Evolutionary conservation across 805 yeast genomes (phyloP), one percentile per base, ranked within the genome.

Genomic region (Wickerhamiella nectarea): DNA sequence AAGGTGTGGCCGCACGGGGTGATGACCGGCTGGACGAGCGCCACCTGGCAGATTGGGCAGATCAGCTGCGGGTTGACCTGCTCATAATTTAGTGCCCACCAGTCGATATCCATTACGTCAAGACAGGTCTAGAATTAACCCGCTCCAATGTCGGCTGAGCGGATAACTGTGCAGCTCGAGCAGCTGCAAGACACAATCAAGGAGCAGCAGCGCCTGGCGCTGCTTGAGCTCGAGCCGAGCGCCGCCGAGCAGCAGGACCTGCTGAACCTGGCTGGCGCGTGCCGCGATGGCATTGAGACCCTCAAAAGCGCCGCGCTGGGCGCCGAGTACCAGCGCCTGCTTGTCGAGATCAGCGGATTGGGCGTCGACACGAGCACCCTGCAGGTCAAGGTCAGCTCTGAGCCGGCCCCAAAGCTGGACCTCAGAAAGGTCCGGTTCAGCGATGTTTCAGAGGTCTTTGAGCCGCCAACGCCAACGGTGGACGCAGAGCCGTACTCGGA

Each of bases 1-100:
- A 78, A 78, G 0, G 80, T 75, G 54, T 78, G 85, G 1, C 81
- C 80, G 59, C 86, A 78, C 1, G 66, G 56, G 1, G 85, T 79
- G 5, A 78, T 71, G 48, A 69, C 63, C 1, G 86, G 85, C 28
- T 66, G 66, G 6, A 75, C 65, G 48, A 78, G 72, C 4, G 81
- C 80, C 33, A 70, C 69, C 47, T 74, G 77, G 57, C 86, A 78
- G n/a, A 78, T 73, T 3, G 85, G 83, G 50, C 86, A 72, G 6
- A 50, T 38, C 18, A 59, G 54, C 39, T 58, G 59, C 34, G 58
- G 57, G 36, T 48, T 50, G 14, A 45, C 20, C 24, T 47, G 33
- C 35, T 38, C 51, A 42, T 59, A 59, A 9, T 53, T 53, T 33
- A 59, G 46, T 14, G 47, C 39, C 57, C 59, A 52, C 52, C 54